These are phyloP conservation scores for Sporothrix brunneoviolacea DNA, from an alignment of 2,329 filamentous ascomycete species.

Conservation along the genomic window DNA sequence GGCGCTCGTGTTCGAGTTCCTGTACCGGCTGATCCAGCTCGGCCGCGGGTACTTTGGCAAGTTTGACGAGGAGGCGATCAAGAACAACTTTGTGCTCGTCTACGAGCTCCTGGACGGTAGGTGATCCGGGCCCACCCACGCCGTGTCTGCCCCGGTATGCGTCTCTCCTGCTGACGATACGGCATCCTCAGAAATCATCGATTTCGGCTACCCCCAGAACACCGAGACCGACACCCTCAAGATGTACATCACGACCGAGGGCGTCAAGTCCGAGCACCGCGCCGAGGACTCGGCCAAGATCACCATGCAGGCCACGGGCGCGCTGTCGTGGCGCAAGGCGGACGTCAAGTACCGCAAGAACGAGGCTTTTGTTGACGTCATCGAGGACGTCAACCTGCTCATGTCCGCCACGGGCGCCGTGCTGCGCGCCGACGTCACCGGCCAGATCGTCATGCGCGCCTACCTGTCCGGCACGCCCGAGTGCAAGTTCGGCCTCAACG, in stretches of 20 bases:
- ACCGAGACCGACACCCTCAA: conserved; percentile 98
- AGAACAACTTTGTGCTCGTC: conserved; percentile 99
- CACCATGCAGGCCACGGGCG: conserved; percentile 97
- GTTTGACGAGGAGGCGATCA: conserved; percentile 98
- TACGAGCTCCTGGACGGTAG: conserved; percentile 92
- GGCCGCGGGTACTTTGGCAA: conserved; percentile 97
- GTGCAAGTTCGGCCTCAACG: conserved; percentile 98
- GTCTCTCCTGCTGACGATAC: background rate
- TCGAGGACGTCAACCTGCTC: conserved; percentile 96
- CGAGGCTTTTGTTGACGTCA: conserved; percentile 98
- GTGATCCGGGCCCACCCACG: conserved; percentile 17
- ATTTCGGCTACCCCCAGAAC: conserved; percentile 98
- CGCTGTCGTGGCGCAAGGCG: conserved; percentile 90
- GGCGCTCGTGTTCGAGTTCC: conserved; percentile 93
- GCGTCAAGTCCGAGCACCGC: conserved; percentile 82
- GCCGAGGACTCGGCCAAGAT: conserved; percentile 95
- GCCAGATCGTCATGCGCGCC: conserved; percentile 97
- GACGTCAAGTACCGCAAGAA: conserved; percentile 99
- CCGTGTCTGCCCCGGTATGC: background rate
- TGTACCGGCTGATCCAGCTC: conserved; percentile 84
- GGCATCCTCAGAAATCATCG: conserved; percentile 70
- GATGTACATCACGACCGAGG: conserved; percentile 99
- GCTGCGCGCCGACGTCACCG: conserved; percentile 89
- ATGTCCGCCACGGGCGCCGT: conserved; percentile 98
- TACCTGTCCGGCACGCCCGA: conserved; percentile 95